phyloP scores from a whole-genome alignment of 208 protist genomes.

The Strigomonas culicis region DNA sequence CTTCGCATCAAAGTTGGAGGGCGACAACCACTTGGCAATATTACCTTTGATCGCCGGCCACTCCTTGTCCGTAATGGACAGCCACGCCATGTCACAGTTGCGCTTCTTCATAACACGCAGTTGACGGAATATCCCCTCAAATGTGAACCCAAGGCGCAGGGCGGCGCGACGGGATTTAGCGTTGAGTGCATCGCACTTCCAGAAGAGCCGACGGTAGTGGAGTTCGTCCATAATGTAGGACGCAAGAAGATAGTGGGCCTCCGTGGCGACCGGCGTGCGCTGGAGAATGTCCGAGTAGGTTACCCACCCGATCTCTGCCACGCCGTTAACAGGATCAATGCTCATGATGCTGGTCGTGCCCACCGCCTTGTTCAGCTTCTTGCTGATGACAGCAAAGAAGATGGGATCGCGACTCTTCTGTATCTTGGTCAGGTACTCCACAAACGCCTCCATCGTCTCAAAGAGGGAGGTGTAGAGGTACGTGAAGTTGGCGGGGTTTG shows the following conservation, averaged over 20 bases:
- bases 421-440: neutral
- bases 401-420: neutral
- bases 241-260: neutral
- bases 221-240: neutral
- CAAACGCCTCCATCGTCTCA: neutral
- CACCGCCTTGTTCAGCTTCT: neutral
- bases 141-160: neutral
- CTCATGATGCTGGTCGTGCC: neutral
- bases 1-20: neutral
- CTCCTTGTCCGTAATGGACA: neutral
- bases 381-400: neutral
- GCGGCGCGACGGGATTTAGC: too few relatives aligned
- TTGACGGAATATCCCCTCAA: neutral
- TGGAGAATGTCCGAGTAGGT: neutral
- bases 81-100: neutral
- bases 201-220: neutral
- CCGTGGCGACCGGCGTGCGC: neutral
- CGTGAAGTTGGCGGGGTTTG: neutral
- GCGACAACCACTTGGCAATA: neutral
- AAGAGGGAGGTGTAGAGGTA: neutral
- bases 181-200: neutral
- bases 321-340: neutral
- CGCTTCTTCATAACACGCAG: neutral
- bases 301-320: neutral
- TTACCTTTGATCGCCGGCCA: neutral